phyloP scores from a whole-genome alignment of 1,284 basidiomycete genomes.

The Microbotryum scabiosae region DNA sequence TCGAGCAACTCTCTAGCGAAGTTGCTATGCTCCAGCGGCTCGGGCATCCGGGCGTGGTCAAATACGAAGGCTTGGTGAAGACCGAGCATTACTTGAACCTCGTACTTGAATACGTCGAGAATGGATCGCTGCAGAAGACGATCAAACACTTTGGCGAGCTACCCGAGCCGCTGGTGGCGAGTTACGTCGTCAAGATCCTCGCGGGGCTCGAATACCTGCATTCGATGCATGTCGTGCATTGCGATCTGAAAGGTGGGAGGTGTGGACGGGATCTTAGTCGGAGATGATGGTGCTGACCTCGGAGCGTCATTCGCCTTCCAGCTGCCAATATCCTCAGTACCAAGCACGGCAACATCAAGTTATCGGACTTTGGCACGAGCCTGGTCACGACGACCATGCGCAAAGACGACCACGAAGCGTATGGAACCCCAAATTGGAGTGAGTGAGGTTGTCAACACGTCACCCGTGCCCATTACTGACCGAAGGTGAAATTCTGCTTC shows the following conservation, averaged over 20 bases:
- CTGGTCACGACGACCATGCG: slow-evolving; percentile 1
- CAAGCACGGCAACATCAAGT: slow-evolving; percentile 63
- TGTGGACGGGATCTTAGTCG: too few species aligned
- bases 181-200: slow-evolving; percentile 85
- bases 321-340: slow-evolving; percentile 51
- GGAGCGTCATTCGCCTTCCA: not conserved
- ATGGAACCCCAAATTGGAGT: slow-evolving; percentile 94
- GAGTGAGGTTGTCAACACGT: slow-evolving; percentile 27
- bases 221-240: slow-evolving; percentile 44
- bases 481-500: too few species aligned
- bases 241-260: slow-evolving; percentile 44
- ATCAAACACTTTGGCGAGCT: slow-evolving; percentile 84
- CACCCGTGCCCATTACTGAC: not conserved
- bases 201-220: slow-evolving; percentile 87
- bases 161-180: slow-evolving; percentile 77
- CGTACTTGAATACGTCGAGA: slow-evolving; percentile 86
- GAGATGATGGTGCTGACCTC: not conserved
- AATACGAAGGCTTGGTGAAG: slow-evolving; percentile 89
- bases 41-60: slow-evolving; percentile 85
- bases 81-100: slow-evolving; percentile 80
- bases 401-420: slow-evolving; percentile 51
- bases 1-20: slow-evolving; percentile 78
- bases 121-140: slow-evolving; percentile 82
- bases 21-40: slow-evolving; percentile 81
- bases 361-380: slow-evolving; percentile 47